Evolutionary conservation across 2,329 filamentous ascomycete species (phyloP), one percentile per base, ranked within the genome.

Genomic region (Zelopaecilomyces penicillatus): DNA sequence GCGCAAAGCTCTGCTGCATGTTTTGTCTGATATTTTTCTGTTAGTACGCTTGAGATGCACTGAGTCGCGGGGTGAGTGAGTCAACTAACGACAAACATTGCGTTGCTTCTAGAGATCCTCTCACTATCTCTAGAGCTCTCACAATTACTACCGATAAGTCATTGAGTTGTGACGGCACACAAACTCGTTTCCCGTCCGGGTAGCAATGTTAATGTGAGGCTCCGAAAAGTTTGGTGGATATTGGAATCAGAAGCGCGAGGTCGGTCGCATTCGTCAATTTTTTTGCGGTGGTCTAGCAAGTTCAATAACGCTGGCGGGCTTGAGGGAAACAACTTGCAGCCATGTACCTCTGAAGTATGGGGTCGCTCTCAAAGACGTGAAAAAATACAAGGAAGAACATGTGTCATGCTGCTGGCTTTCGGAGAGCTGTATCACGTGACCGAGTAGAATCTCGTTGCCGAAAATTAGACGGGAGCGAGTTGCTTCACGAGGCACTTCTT

Each of bases 1-100:
- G 83, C 79, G 73, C 88, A 95, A 61, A 97, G 86, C 78, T 96
- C 87, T 59, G 85, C 81, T 54, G 85, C 76, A 63, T 85, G 78
- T 71, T 88, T 81, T 49, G 79, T 80, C 80, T 83, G 51, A 19
- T 48, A 41, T 36, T 40, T 26, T 43, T 39, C 37, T 45, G 54
- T 62, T 46, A 60, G 56, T 44, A 45, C 43, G 47, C 50, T 19
- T 8, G 19, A 19, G 48, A 52, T 46, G 44, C 44, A 19, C 19
- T 19, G 19, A 50, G 31, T 41, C 50, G 50, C 37, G 46, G 43
- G 45, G 39, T 46, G 47, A 46, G 51, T 40, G 50, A 53, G 38
- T 50, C 45, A 51, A 68, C 74, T 66, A 66, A 82, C 78, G 56
- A 69, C 64, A 56, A 67, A 65, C 64, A 69, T 73, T 72, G 71